Evolutionary conservation across 2,329 filamentous ascomycete species (phyloP).

Genomic region (Arthroderma uncinatum): DNA sequence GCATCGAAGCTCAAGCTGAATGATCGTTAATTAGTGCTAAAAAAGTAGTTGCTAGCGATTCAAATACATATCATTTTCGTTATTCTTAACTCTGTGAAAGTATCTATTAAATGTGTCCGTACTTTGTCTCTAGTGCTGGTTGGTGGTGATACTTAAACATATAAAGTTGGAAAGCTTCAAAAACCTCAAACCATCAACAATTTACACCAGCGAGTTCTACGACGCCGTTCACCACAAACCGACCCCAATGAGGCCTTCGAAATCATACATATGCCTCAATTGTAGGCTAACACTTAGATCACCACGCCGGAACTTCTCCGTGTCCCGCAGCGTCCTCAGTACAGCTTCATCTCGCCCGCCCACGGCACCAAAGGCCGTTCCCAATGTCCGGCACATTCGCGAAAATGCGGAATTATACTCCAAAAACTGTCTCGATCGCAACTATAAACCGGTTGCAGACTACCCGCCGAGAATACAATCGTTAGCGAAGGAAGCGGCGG

Average conservation of each 20-base stretch:
- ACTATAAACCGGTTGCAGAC: constrained; percentile 53
- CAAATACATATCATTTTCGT: too few relatives aligned
- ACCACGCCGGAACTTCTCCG: constrained; percentile 5
- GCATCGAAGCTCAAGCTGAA: too few relatives aligned
- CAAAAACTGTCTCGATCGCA: constrained; percentile 72
- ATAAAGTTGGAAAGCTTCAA: too few relatives aligned
- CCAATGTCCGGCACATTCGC: constrained; percentile 85
- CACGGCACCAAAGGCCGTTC: constrained; percentile 53
- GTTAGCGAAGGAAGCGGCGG: constrained; percentile 28
- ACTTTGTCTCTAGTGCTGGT: too few relatives aligned
- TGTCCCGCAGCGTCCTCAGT: background rate
- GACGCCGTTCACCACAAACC: background rate
- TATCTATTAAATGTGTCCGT: too few relatives aligned
- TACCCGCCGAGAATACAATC: constrained; percentile 43
- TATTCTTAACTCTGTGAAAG: too few relatives aligned
- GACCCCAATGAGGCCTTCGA: constrained; percentile 21
- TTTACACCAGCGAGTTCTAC: background rate
- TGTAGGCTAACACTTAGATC: constrained; percentile 9
- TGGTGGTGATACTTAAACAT: too few relatives aligned
- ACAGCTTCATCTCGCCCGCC: constrained; percentile 6
- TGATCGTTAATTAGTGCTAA: too few relatives aligned
- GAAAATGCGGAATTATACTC: constrained; percentile 70
- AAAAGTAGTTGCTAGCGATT: too few relatives aligned
- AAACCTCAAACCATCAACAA: background rate
- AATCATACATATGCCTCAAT: constrained; percentile 16